These are phyloP conservation scores for Chloromonas sp. DNA, from an alignment of 163 green algal species.

Conservation along the genomic window DNA sequence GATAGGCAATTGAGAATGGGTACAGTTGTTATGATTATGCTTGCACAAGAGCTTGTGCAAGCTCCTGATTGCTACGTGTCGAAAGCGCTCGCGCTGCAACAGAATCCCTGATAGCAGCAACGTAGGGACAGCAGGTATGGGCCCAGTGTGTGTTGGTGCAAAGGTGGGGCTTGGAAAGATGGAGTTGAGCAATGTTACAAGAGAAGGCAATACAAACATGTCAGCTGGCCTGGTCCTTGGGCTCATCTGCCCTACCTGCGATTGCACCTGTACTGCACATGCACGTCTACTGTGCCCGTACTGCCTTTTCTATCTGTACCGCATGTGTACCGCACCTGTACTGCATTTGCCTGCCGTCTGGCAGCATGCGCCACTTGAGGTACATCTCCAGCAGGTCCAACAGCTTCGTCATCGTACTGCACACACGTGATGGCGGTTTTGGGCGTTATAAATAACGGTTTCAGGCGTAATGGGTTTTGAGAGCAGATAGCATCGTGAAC, in stretches of 20 bases:
- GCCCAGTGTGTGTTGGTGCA: too few species aligned
- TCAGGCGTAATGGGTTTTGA: too few species aligned
- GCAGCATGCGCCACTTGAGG: conserved; percentile 65
- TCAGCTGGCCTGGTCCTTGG: too few species aligned
- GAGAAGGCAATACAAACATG: too few species aligned
- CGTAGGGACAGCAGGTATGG: too few species aligned
- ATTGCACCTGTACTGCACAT: too few species aligned
- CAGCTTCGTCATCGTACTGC: conserved; percentile 71
- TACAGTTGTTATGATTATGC: conserved; percentile 3
- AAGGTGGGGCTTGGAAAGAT: too few species aligned
- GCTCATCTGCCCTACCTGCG: too few species aligned
- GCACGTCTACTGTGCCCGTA: neutral
- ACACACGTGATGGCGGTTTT: neutral
- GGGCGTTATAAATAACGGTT: neutral
- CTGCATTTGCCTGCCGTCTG: conserved; percentile 30
- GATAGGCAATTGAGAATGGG: neutral
- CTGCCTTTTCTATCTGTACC: too few species aligned
- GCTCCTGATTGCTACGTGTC: neutral
- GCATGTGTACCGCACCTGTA: conserved; percentile 17
- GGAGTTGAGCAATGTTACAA: too few species aligned
- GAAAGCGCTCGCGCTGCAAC: neutral
- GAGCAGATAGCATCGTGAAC: too few species aligned
- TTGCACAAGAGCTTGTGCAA: neutral
- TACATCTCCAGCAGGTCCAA: conserved; percentile 86
- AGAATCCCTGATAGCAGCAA: too few species aligned